Conservation (phyloP, 805 yeast genomes). For the Wickerhamiella siamensis region DNA sequence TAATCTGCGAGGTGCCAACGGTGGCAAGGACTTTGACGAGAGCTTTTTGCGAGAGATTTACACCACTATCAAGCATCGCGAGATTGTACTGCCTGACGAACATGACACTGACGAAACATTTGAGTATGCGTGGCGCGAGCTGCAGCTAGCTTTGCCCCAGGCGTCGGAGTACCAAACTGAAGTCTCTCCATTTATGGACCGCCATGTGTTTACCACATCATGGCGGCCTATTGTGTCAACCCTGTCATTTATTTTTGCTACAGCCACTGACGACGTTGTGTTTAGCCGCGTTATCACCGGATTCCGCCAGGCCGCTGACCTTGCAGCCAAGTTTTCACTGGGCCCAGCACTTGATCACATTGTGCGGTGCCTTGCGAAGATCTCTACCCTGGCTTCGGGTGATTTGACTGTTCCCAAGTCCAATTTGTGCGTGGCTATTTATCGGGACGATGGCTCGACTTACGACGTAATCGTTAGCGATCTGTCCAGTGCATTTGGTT, state of each 20-base stretch:
- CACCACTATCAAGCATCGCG: constrained; percentile 64
- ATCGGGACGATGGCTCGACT: constrained; percentile 39
- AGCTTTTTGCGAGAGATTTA: constrained; percentile 79
- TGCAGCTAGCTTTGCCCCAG: constrained; percentile 16
- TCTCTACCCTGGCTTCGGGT: constrained; percentile 48
- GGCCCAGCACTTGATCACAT: constrained; percentile 47
- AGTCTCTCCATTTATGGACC: constrained; percentile 40
- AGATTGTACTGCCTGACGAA: constrained; percentile 95
- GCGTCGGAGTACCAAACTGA: constrained; percentile 15
- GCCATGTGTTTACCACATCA: constrained; percentile 47
- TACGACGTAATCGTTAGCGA: constrained; percentile 60
- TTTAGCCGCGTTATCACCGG: constrained; percentile 78
- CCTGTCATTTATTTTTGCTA: constrained; percentile 62
- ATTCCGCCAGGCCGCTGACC: constrained; percentile 67
- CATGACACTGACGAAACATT: constrained; percentile 88
- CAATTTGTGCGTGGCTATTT: constrained; percentile 27
- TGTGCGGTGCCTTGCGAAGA: constrained; percentile 47
- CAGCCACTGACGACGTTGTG: constrained; percentile 81
- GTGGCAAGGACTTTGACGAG: constrained; percentile 58
- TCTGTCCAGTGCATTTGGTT: constrained; percentile 68
- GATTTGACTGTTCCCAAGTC: constrained; percentile 20
- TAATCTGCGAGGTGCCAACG: constrained; percentile 68
- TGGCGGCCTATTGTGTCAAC: constrained; percentile 58
- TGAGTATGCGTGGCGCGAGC: constrained; percentile 46
- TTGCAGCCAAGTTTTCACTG: constrained; percentile 53